Evolutionary conservation across 495 filamentous ascomycete genomes (phyloP).

Genomic region (Lentithecium fluviatile): DNA sequence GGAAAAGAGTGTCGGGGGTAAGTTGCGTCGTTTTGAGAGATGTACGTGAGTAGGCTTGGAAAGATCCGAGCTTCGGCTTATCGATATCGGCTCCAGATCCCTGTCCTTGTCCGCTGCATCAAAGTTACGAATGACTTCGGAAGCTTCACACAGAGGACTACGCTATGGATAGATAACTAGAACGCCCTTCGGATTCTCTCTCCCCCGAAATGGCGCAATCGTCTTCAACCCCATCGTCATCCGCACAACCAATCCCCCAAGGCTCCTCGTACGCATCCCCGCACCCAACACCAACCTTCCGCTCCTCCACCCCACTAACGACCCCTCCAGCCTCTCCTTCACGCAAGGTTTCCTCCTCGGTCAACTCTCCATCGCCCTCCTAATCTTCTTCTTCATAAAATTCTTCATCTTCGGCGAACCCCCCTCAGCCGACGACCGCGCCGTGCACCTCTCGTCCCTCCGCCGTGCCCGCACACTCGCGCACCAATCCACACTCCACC

Average conservation of each 20-base stretch:
- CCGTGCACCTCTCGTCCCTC: constrained; percentile 65
- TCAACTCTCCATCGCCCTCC: constrained; percentile 83
- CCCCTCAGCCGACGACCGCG: constrained; percentile 73
- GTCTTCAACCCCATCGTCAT: background rate
- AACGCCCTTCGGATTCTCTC: background rate
- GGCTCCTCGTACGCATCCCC: constrained; percentile 29
- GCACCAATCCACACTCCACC: constrained; percentile 49
- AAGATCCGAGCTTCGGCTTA: background rate
- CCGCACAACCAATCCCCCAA: constrained; percentile 11
- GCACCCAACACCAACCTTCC: background rate
- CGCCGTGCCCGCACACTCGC: constrained; percentile 62
- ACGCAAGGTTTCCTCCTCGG: constrained; percentile 91
- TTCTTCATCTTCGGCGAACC: constrained; percentile 99
- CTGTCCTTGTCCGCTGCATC: background rate
- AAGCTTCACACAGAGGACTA: background rate
- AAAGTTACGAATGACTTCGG: background rate
- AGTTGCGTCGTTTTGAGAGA: background rate
- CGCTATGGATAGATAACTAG: no score
- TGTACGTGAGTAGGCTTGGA: background rate
- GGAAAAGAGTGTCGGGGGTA: background rate
- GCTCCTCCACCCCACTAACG: constrained; percentile 13
- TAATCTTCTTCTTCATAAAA: constrained; percentile 94
- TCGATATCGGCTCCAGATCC: background rate
- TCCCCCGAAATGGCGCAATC: background rate
- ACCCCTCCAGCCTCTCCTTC: constrained; percentile 68